Conservation (phyloP, 371 early-diverging fungal genomes). For the Dichotomocladium elegans region DNA sequence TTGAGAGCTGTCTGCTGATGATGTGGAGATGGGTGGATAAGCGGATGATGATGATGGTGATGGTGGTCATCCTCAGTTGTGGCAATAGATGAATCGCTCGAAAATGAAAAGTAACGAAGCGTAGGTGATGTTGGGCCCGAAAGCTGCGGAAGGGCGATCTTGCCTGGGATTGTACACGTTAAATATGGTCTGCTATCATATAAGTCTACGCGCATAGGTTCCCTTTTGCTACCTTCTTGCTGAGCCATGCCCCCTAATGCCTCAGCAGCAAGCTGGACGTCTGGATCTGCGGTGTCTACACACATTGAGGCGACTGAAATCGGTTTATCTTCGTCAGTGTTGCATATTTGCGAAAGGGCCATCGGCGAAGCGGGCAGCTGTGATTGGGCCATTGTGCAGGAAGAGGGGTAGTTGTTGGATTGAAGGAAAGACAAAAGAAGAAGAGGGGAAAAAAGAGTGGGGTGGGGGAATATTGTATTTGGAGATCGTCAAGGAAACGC, state of each 20-base stretch:
- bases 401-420: neutral
- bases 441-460: slow-evolving; percentile 11
- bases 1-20: slow-evolving; percentile 70
- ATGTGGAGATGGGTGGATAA: slow-evolving; percentile 6
- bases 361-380: slow-evolving; percentile 15
- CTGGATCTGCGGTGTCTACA: slow-evolving; percentile 34
- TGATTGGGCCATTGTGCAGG: neutral
- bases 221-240: too few species aligned
- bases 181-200: too few species aligned
- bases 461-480: neutral
- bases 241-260: slow-evolving; percentile 61
- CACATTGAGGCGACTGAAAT: neutral
- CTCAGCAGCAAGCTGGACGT: slow-evolving; percentile 65
- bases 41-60: neutral
- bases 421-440: slow-evolving; percentile 7
- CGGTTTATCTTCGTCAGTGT: neutral
- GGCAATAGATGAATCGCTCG: slow-evolving; percentile 19
- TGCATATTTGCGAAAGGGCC: slow-evolving; percentile 33
- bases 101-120: slow-evolving; percentile 12
- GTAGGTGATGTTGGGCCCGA: slow-evolving; percentile 5
- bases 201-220: too few species aligned
- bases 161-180: too few species aligned
- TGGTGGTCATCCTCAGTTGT: slow-evolving; percentile 19
- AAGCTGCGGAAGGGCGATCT: slow-evolving; percentile 23
- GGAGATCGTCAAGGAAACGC: too few species aligned